A percentile compares a stretch with the other conserved stretches of the same genome.
These are phyloP conservation scores for Silene uniflora DNA, from an alignment of 148 eudicot genomes.

Conservation along the genomic window DNA sequence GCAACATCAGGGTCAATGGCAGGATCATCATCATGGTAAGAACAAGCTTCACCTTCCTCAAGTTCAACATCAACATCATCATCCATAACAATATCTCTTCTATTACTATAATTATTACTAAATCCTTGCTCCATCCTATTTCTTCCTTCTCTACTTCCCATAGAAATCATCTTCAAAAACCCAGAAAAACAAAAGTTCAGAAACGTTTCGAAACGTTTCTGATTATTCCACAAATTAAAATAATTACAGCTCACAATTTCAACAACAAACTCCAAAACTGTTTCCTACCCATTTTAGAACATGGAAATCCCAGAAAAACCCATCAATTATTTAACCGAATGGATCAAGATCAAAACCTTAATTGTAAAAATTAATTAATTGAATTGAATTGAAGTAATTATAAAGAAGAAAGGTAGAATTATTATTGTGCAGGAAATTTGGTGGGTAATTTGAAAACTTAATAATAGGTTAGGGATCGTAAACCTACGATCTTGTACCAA, in stretches of 20 bases:
- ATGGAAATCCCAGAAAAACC: conserved; percentile 31
- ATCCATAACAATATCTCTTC: conserved; percentile 41
- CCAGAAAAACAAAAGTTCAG: not conserved
- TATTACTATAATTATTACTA: conserved; percentile 42
- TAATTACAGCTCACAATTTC: conserved; percentile 6
- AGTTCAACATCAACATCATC: conserved; percentile 68
- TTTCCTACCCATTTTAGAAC: conserved; percentile 26
- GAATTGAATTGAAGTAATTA: not conserved
- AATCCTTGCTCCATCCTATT: conserved; percentile 54
- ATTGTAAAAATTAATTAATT: conserved; percentile 15
- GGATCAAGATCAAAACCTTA: conserved; percentile 48
- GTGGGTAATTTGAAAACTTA: conserved; percentile 3
- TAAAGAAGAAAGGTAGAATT: not conserved
- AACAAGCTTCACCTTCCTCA: conserved; percentile 88
- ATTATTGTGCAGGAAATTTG: not conserved
- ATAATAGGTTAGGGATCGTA: conserved; percentile 34
- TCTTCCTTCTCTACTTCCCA: conserved; percentile 69
- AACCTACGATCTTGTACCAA: conserved; percentile 48
- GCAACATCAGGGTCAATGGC: conserved; percentile 86
- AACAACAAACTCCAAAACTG: conserved; percentile 23
- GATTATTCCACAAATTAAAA: conserved; percentile 4
- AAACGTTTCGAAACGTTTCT: conserved; percentile 26
- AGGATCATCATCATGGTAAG: conserved; percentile 44
- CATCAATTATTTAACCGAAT: conserved; percentile 27
- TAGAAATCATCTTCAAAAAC: conserved; percentile 53